phyloP scores from a whole-genome alignment of 2,329 filamentous ascomycete genomes.

The Sarocladium oryzae region DNA sequence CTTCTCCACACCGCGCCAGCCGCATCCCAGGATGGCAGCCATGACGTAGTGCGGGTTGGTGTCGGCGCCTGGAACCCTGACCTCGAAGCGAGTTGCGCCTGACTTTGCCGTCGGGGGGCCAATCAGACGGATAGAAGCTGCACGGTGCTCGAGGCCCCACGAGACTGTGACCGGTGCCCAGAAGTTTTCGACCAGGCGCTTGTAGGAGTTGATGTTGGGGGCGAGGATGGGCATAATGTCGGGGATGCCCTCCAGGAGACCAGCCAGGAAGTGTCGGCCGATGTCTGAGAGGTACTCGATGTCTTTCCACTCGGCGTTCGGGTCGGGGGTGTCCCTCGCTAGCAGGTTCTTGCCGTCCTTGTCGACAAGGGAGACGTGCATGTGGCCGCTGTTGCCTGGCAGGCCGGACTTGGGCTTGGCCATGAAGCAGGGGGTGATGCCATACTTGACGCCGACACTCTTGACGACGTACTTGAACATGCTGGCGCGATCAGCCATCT shows the following conservation, averaged over 20 bases:
- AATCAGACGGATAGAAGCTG: constrained; percentile 84
- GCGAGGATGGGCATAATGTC: constrained; percentile 95
- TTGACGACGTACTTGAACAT: constrained; percentile 96
- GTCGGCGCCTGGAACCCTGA: constrained; percentile 91
- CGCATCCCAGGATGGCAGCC: constrained; percentile 77
- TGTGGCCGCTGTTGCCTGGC: constrained; percentile 92
- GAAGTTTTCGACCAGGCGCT: constrained; percentile 96
- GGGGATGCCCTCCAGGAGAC: constrained; percentile 79
- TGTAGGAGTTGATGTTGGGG: constrained; percentile 96
- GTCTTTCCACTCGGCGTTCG: constrained; percentile 65
- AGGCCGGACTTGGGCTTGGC: constrained; percentile 88
- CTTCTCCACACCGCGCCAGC: constrained; percentile 88
- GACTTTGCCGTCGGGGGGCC: constrained; percentile 78
- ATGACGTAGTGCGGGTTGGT: constrained; percentile 85
- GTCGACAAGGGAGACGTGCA: constrained; percentile 86
- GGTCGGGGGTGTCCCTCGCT: constrained; percentile 64
- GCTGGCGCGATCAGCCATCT: constrained; percentile 87
- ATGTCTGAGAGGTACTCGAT: constrained; percentile 77
- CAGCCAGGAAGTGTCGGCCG: constrained; percentile 88
- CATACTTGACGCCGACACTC: constrained; percentile 76
- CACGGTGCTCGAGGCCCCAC: constrained; percentile 93
- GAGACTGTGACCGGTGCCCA: constrained; percentile 98
- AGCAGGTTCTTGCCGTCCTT: constrained; percentile 79
- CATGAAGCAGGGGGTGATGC: constrained; percentile 98
- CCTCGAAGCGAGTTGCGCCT: constrained; percentile 84